Percentiles rank a stretch among this genome's conserved stretches.
Evolutionary conservation across 1,284 basidiomycete genomes (phyloP).

Genomic region (Inonotus obliquus): DNA sequence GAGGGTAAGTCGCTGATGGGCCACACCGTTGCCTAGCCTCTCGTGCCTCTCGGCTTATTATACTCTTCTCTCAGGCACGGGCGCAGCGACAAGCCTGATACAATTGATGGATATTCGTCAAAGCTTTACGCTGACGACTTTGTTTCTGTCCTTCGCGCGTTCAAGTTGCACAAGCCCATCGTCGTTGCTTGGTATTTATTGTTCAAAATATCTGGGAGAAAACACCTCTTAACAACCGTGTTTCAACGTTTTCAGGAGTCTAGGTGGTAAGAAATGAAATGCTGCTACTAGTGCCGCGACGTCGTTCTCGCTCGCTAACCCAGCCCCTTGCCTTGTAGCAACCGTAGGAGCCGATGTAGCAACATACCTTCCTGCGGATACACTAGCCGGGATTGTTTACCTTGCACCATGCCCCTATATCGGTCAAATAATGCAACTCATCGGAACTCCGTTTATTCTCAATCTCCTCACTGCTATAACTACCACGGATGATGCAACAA

Average conservation of each 20-base stretch:
- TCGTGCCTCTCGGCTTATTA: not conserved
- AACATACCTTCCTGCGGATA: slow-evolving; percentile 30
- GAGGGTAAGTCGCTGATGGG: slow-evolving; percentile 13
- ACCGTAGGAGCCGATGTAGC: slow-evolving; percentile 35
- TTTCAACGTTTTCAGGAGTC: slow-evolving; percentile 30
- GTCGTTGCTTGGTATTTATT: slow-evolving; percentile 26
- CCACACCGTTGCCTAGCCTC: not conserved
- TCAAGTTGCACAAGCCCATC: slow-evolving; percentile 31
- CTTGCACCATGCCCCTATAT: slow-evolving; percentile 32
- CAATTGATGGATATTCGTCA: slow-evolving; percentile 26
- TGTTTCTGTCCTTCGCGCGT: slow-evolving; percentile 29
- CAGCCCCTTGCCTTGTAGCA: slow-evolving; percentile 21
- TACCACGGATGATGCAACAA: slow-evolving; percentile 27
- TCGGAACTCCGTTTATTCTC: slow-evolving; percentile 16
- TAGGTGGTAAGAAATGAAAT: slow-evolving; percentile 34
- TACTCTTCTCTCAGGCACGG: slow-evolving; percentile 25
- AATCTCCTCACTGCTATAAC: slow-evolving; percentile 27
- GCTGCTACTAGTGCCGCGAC: too few species aligned
- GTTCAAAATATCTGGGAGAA: not conserved
- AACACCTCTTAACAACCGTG: not conserved
- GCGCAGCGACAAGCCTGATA: slow-evolving; percentile 27
- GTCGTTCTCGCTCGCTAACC: not conserved
- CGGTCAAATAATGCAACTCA: slow-evolving; percentile 25
- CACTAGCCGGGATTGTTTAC: slow-evolving; percentile 35
- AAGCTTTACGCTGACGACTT: slow-evolving; percentile 35